Base-by-base conservation (phyloP, 2,329 filamentous ascomycete genomes). In the Epicoccum nigrum region DNA sequence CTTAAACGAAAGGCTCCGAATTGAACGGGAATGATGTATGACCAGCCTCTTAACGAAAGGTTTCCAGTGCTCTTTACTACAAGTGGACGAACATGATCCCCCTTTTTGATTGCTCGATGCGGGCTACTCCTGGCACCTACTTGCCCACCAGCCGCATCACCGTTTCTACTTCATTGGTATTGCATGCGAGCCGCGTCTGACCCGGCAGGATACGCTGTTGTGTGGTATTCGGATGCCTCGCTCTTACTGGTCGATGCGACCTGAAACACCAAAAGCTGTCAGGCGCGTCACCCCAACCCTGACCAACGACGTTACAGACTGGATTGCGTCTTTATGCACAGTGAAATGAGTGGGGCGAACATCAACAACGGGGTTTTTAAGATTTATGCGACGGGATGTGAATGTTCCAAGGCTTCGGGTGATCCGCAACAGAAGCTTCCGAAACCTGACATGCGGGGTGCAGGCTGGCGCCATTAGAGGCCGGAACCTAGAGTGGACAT, bases 241-340 rank as follows among this genome's bases (percentile, higher is more conserved):
- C 12, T 30, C 37, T 40, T 9, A 54, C 55, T 58, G 55, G 55
- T 35, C 27, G 11, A 31, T 3, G 34, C 19, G 16, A 15, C 27
- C 44, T 48, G 50, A 54, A 54, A 54, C 50, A 27, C 34, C 38
- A 25, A 35, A 13, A 8, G 27, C 38, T 48, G 33, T 38, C 37
- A 38, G 42, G 20, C 17, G 39, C 16, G 12, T 40, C 35, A 40
- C 35, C 30, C 25, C 39, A 44, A 13, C 44, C 33, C 39, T 28
- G 33, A 19, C 21, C 28, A 21, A 31, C 23, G 40, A 6, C 15
- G 50, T 54, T 48, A 48, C 50, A 54, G 50, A 45, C 20, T 39
- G 52, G 50, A 59, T 58, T 59, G 38, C 43, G 16, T 35, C 33
- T 56, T 62, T 34, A 62, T 62, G 59, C 59, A 17, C 34, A 32